Conservation (phyloP, 768 basidiomycete genomes). For the Clitopilus hobsonii region DNA sequence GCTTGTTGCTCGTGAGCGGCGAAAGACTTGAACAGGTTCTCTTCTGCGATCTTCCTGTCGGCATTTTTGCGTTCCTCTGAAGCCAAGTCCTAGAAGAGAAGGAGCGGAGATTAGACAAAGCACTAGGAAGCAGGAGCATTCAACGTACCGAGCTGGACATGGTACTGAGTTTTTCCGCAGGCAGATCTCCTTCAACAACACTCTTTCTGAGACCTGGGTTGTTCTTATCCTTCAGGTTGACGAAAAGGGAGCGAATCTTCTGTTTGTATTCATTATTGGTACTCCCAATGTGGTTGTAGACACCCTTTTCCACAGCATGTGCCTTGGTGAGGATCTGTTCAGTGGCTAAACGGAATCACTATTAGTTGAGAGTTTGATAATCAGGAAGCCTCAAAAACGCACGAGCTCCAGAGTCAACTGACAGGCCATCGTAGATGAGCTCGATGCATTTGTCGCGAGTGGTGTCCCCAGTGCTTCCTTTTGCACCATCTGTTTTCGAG, state of each 20-base stretch:
- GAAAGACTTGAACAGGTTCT: slow-evolving; percentile 88
- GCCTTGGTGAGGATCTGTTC: slow-evolving; percentile 68
- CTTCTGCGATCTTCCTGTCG: slow-evolving; percentile 74
- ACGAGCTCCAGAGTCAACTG: slow-evolving; percentile 85
- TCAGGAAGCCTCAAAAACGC: slow-evolving; percentile 33
- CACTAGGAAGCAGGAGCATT: not conserved
- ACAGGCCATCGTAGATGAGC: slow-evolving; percentile 89
- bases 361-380: not conserved
- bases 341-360: slow-evolving; percentile 40
- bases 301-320: slow-evolving; percentile 65
- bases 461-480: slow-evolving; percentile 55
- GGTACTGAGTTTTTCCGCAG: slow-evolving; percentile 61
- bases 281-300: slow-evolving; percentile 41
- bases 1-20: slow-evolving; percentile 87
- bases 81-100: slow-evolving; percentile 77
- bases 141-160: slow-evolving; percentile 77
- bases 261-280: slow-evolving; percentile 54
- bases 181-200: slow-evolving; percentile 78
- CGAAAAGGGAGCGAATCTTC: slow-evolving; percentile 84
- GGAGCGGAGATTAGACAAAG: not conserved
- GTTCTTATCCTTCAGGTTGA: slow-evolving; percentile 94
- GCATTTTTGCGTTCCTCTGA: slow-evolving; percentile 86
- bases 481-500: slow-evolving; percentile 69
- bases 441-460: slow-evolving; percentile 86
- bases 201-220: slow-evolving; percentile 85